Conservation (phyloP, 768 basidiomycete genomes). For the Boletus rubropictus region DNA sequence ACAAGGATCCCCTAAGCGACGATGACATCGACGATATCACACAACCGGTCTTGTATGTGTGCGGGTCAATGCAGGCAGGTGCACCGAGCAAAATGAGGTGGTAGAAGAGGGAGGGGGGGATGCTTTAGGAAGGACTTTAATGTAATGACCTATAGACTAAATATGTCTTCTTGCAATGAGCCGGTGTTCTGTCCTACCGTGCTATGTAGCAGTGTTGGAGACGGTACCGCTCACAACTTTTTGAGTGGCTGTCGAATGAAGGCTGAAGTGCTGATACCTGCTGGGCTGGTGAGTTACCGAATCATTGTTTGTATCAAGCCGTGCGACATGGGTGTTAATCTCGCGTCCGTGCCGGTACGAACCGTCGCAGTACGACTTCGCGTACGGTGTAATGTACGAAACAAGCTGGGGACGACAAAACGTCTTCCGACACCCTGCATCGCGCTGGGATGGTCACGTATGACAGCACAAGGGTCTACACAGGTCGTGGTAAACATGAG, state of each 20-base stretch:
- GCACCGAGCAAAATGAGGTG: not conserved
- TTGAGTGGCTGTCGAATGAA: not conserved
- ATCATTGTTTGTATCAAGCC: not conserved
- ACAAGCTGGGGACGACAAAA: constrained; percentile 67
- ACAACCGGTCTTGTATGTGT: not conserved
- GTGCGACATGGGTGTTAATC: constrained; percentile 40
- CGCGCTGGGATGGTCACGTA: constrained; percentile 90
- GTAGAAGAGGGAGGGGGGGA: not conserved
- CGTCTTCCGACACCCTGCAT: constrained; percentile 44
- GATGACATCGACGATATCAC: not conserved
- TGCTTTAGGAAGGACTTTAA: not conserved
- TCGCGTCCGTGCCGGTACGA: constrained; percentile 89
- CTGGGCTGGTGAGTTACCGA: not conserved
- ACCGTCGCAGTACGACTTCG: constrained; percentile 80
- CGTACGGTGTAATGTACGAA: constrained; percentile 72
- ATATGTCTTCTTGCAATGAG: constrained; percentile 2
- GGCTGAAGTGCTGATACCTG: not conserved
- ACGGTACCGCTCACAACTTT: not conserved
- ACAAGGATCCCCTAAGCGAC: not conserved
- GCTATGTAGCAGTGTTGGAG: not conserved
- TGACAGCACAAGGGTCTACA: constrained; percentile 79
- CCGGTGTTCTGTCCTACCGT: not conserved
- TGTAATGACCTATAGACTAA: constrained; percentile 16
- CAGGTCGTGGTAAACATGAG: constrained; percentile 2
- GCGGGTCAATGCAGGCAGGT: constrained; percentile 4